Conservation (phyloP, 768 basidiomycete genomes). For the Grammothele lineata region DNA sequence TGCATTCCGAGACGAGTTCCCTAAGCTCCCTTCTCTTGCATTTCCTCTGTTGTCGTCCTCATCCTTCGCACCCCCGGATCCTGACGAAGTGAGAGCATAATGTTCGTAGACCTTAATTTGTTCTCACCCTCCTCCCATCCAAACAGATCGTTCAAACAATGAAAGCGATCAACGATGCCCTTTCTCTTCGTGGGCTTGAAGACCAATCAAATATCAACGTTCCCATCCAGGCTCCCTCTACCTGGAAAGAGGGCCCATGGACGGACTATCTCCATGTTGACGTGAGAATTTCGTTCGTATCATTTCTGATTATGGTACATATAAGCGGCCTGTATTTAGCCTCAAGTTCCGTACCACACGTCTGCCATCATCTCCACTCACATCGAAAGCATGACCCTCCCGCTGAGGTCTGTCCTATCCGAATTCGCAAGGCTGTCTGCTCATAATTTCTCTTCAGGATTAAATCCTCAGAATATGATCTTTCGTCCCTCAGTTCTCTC, state of each 20-base stretch:
- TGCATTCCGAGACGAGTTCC: slow-evolving; percentile 62
- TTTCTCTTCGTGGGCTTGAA: slow-evolving; percentile 35
- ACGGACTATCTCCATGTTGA: slow-evolving; percentile 20
- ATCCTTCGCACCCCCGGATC: slow-evolving; percentile 28
- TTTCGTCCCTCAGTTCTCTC: slow-evolving; percentile 41
- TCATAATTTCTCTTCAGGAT: no score
- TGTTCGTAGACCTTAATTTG: no score
- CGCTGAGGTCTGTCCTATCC: no score
- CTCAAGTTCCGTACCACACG: slow-evolving; percentile 24
- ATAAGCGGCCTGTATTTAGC: no score
- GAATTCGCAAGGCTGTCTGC: no score
- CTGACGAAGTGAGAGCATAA: slow-evolving; percentile 45
- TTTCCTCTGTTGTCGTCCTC: slow-evolving; percentile 55
- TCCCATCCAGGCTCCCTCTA: slow-evolving; percentile 28
- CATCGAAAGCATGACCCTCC: slow-evolving; percentile 32
- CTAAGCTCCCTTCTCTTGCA: slow-evolving; percentile 53
- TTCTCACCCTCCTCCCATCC: slow-evolving; percentile 25
- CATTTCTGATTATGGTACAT: no score
- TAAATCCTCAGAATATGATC: slow-evolving; percentile 31
- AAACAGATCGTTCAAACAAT: slow-evolving; percentile 21
- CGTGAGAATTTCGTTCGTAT: no score
- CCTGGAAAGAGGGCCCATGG: slow-evolving; percentile 24
- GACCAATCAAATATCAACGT: slow-evolving; percentile 27
- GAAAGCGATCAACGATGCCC: slow-evolving; percentile 56
- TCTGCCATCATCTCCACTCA: slow-evolving; percentile 36